Evolutionary conservation across 2,329 filamentous ascomycete species (phyloP), one percentile per base, ranked within the genome.

Genomic region (Ramularia collo-cygni): DNA sequence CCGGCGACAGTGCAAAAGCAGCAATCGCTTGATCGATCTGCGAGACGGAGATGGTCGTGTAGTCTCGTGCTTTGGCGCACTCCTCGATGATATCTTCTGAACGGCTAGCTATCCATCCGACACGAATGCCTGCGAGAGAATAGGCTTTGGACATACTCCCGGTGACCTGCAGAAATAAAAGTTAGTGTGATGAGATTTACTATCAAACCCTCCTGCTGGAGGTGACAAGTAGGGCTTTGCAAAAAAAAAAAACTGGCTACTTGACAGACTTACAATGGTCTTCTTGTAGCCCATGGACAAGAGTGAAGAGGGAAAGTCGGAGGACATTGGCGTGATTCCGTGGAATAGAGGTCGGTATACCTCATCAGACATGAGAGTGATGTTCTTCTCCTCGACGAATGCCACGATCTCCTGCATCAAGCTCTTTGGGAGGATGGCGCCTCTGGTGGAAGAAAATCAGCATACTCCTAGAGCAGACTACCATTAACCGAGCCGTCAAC

Each of bases 71-170:
- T 10, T 68, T 63, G 8, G 81, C 77, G 46, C 84, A 71, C 10
- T 71, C 67, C 36, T 79, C 73, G 38, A 90, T 72, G 40, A 93
- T 70, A 1, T 66, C 64, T 4, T 59, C 57, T 59, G 78, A 76
- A 17, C 77, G 76, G 10, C 80, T 82, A 3, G 83, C 85, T 42
- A 90, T 72, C 88, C 88, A 95, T 21, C 88, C 88, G 1, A 89
- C 64, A 1, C 87, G 79, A 46, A 93, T 80, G 2, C 88, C 87
- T 1, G 87, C 85, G 4, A 95, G 67, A 2, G 83, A 79, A 64
- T 87, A 95, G 0, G 85, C 83, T 64, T 94, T 94, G 17, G 83
- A 90, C 69, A 93, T 77, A 13, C 84, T 89, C 10, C 87, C 82
- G 0, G 85, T 92, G 9, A 78, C n/a, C n/a, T n/a, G n/a, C n/a